Percentiles rank a stretch among this genome's conserved stretches.
Conservation (phyloP, 1,284 basidiomycete species). For the Golubevia pallescens region DNA sequence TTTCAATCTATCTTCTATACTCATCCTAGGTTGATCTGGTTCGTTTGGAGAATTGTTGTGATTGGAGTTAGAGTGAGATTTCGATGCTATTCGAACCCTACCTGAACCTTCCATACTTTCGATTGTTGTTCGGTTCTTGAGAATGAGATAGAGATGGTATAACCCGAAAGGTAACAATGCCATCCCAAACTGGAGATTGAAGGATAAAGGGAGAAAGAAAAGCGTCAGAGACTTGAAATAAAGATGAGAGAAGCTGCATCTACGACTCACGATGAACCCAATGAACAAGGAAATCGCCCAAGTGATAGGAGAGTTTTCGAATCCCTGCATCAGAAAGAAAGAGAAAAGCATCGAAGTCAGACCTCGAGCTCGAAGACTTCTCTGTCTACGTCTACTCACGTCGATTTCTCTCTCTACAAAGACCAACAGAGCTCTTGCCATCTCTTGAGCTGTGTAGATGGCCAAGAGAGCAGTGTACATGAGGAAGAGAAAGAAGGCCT, state of each 20-base stretch:
- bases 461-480: conserved; percentile 37
- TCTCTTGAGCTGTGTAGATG: conserved; percentile 29
- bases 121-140: conserved; percentile 49
- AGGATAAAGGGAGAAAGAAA: not conserved
- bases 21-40: no score
- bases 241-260: no score
- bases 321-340: conserved; percentile 14
- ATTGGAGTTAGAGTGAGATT: no score
- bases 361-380: not conserved
- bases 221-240: no score
- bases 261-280: conserved; percentile 24
- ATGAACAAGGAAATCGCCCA: conserved; percentile 49
- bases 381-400: not conserved
- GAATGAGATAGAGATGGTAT: conserved; percentile 49
- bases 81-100: not conserved
- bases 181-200: conserved; percentile 7
- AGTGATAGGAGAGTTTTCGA: conserved; percentile 33
- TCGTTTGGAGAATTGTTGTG: no score
- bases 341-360: not conserved
- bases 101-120: conserved; percentile 56
- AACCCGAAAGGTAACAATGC: conserved; percentile 42
- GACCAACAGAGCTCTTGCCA: conserved; percentile 24
- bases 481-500: conserved; percentile 52
- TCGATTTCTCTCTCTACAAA: conserved; percentile 25
- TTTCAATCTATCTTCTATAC: no score